Evolutionary conservation across 306 rosid genomes (phyloP), one percentile per base, ranked within the genome.

Genomic region (Citrullus mucosospermus): DNA sequence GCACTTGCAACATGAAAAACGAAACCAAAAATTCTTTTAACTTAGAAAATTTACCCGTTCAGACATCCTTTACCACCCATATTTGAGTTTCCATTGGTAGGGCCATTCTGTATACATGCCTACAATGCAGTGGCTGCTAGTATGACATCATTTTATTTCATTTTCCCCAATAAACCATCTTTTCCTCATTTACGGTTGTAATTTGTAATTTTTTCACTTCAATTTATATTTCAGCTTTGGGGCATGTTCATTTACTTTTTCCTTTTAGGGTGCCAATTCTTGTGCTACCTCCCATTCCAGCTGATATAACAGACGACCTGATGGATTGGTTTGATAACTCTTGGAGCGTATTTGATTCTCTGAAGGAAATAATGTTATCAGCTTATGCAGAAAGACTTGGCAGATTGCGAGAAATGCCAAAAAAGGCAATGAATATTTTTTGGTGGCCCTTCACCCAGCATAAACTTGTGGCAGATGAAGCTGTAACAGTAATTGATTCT

Each of bases 401-500:
- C 82, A 89, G 86, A 84, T 83, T 95, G 81, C 93, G 84, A 70
- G 89, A 87, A 83, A 94, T 94, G 98, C 91, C 98, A 75, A 89
- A 73, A 84, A 90, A 87, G 81, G 98, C 98, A 16, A 75, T 78
- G 46, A 83, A 90, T 82, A 83, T 92, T 76, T 81, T 94, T 79
- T 94, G 98, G 98, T 94, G 98, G 98, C 98, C 97, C 78, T 94
- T 94, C 84, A 94, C 98, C 78, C 98, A 94, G 84, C 98, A 94
- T 86, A 81, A 89, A 80, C 89, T 94, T 76, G 89, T 94, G 57
- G 86, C 90, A 39, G 91, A 87, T 67, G 93, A 84, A 83, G 91
- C 84, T 79, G 85, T 92, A 81, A 91, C 95, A 1, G 96, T 95
- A 67, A 95, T 95, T 84, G 98, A 95, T 87, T 95, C 98, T 39